Percentiles rank a stretch among this genome's conserved stretches.
Conservation (phyloP, 345 rosid genomes). For the Pelargonium nanum region DNA sequence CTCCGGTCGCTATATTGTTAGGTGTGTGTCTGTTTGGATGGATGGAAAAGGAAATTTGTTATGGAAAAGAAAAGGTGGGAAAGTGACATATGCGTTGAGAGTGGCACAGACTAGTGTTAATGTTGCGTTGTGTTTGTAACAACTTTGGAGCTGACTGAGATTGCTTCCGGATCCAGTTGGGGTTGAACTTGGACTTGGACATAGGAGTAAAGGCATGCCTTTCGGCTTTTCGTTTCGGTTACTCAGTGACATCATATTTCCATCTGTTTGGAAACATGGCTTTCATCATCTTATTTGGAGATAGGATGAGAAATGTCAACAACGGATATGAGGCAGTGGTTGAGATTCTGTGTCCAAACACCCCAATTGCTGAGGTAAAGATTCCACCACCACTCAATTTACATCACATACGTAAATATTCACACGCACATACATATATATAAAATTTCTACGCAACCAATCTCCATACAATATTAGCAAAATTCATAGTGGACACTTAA, state of each 20-base stretch:
- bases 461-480: background rate
- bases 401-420: too few relatives aligned
- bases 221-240: background rate
- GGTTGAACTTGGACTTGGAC: background rate
- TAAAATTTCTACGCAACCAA: background rate
- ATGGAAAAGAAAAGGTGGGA: background rate
- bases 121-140: background rate
- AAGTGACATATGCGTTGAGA: background rate
- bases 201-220: background rate
- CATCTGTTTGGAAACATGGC: slow-evolving; percentile 6
- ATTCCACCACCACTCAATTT: slow-evolving; percentile 10
- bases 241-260: too few relatives aligned
- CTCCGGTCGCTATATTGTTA: background rate
- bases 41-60: background rate
- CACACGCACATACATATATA: too few relatives aligned
- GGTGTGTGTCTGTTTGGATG: background rate
- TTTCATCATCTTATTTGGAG: background rate
- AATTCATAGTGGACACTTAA: background rate
- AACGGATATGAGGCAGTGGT: background rate
- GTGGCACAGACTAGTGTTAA: background rate
- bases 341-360: slow-evolving; percentile 7
- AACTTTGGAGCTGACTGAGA: too few relatives aligned
- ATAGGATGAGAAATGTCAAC: background rate
- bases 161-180: too few relatives aligned
- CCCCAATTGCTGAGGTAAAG: slow-evolving; percentile 8